Evolutionary conservation across 805 yeast genomes (phyloP), one percentile per base, ranked within the genome.

Genomic region (Kuraishia molischiana): DNA sequence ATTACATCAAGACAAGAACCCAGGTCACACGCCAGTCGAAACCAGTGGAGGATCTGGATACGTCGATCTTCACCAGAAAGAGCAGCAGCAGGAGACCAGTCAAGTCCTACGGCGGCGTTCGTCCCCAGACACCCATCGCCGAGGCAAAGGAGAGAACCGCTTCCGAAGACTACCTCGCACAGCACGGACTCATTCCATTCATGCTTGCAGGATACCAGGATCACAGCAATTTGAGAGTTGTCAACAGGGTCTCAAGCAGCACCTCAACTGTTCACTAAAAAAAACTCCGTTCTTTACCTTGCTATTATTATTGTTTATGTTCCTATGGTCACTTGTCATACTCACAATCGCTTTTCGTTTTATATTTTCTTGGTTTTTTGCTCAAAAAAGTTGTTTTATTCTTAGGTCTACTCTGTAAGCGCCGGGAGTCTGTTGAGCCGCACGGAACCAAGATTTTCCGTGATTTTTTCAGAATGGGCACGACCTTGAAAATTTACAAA

Each of bases 181-280:
- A 24, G 17, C 30, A 34, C 4, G 36, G 37, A 9, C 9, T 34
- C 5, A 26, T 28, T 9, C 59, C 61, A 6, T 51, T 44, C 28
- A 51, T 56, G 53, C 34, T 57, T 8, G 35, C 41, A 17, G 62
- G 61, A 8, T 56, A 54, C 41, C 52, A 52, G 34, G 46, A 48
- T 19, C 14, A 28, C 11, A 36, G 45, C 14, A 39, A 36, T 13
- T 42, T 51, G 24, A 45, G 41, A 24, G 44, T 51, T n/a, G 38
- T 38, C 9, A 53, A 51, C 37, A 22, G 26, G 26, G 26, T 22
- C 11, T 22, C 26, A 8, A 22, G 26, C 26, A 22, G 26, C 11
- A 22, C 26, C 10, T 22, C 26, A 8, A 22, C 26, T 8, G 8
- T 22, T 8, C 26, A 11, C 26, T 22, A n/a, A n/a, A n/a, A n/a